A percentile compares a stretch with the other conserved stretches of the same genome.
These are phyloP conservation scores for Aristolochia contorta DNA, from an alignment of 164 flowering plant species.

Conservation along the genomic window DNA sequence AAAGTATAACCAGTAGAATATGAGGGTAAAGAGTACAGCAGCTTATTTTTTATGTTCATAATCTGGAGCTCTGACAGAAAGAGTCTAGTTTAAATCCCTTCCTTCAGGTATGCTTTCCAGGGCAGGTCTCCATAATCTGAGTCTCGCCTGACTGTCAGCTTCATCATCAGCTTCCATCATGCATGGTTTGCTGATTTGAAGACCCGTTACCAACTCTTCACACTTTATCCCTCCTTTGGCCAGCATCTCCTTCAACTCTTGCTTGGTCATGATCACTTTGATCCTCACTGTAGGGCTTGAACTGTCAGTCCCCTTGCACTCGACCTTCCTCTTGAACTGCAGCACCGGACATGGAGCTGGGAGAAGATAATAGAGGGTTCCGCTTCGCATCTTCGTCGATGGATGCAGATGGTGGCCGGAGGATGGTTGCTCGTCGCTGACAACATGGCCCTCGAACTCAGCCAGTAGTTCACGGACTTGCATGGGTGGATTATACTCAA, in stretches of 20 bases:
- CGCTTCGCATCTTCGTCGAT: slow-evolving; percentile 24
- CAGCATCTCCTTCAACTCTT: slow-evolving; percentile 51
- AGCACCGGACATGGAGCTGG: slow-evolving; percentile 24
- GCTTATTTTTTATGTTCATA: background rate
- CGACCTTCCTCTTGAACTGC: slow-evolving; percentile 19
- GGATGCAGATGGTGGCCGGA: slow-evolving; percentile 25
- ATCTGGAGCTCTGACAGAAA: background rate
- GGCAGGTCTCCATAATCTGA: slow-evolving; percentile 8
- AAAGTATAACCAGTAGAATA: no score
- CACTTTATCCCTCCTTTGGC: slow-evolving; percentile 32
- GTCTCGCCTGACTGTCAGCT: background rate
- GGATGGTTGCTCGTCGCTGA: slow-evolving; percentile 28
- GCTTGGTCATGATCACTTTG: slow-evolving; percentile 54
- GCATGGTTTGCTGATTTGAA: slow-evolving; percentile 9
- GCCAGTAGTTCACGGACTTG: slow-evolving; percentile 41
- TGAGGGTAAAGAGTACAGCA: background rate
- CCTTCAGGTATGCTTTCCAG: slow-evolving; percentile 14
- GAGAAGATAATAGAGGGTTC: slow-evolving; percentile 44
- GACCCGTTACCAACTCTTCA: slow-evolving; percentile 26
- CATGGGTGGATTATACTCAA: slow-evolving; percentile 42
- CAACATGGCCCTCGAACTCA: slow-evolving; percentile 33
- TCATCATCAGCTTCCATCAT: background rate
- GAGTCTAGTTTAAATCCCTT: slow-evolving; percentile 1
- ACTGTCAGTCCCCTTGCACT: slow-evolving; percentile 13
- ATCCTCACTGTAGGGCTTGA: slow-evolving; percentile 32